Percentiles rank a stretch among this genome's conserved stretches.
phyloP scores from a whole-genome alignment of 176 grass and related monocot species.

The Microstegium vimineum region DNA sequence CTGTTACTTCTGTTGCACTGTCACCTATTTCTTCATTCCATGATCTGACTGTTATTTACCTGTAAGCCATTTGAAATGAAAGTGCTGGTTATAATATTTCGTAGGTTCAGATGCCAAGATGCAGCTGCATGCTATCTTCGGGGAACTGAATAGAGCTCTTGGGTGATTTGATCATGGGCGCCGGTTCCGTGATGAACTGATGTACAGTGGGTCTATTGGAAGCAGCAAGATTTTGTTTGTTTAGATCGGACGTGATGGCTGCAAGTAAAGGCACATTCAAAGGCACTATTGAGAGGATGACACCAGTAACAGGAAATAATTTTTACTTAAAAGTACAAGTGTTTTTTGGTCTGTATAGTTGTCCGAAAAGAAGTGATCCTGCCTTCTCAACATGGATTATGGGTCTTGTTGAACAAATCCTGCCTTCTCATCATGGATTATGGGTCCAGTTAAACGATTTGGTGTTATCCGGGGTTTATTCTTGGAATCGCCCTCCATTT shows the following conservation, averaged over 20 bases:
- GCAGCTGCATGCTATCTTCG: background rate
- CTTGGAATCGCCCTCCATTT: conserved; percentile 3
- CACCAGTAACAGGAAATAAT: conserved; percentile 35
- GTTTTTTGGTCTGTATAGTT: conserved; percentile 37
- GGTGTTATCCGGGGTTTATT: conserved; percentile 24
- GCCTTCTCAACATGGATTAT: too few relatives aligned
- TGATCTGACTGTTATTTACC: background rate
- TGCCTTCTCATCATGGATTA: background rate
- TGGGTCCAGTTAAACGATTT: background rate
- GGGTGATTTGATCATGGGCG: background rate
- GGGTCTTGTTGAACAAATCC: too few relatives aligned
- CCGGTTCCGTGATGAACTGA: background rate
- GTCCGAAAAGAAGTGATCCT: background rate
- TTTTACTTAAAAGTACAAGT: conserved; percentile 28
- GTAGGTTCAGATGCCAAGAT: background rate
- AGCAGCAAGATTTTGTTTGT: conserved; percentile 39
- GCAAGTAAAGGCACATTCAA: conserved; percentile 10
- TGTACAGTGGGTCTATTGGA: conserved; percentile 30
- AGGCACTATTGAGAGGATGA: conserved; percentile 28
- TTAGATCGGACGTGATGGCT: conserved; percentile 29
- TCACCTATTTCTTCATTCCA: background rate
- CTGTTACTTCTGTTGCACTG: background rate
- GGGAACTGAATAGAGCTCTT: conserved; percentile 7
- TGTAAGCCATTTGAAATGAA: background rate
- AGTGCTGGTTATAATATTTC: conserved; percentile 7